A percentile compares a stretch with the other conserved stretches of the same genome.
Conservation (phyloP, 2,329 filamentous ascomycete genomes). For the Colletotrichum sp. region DNA sequence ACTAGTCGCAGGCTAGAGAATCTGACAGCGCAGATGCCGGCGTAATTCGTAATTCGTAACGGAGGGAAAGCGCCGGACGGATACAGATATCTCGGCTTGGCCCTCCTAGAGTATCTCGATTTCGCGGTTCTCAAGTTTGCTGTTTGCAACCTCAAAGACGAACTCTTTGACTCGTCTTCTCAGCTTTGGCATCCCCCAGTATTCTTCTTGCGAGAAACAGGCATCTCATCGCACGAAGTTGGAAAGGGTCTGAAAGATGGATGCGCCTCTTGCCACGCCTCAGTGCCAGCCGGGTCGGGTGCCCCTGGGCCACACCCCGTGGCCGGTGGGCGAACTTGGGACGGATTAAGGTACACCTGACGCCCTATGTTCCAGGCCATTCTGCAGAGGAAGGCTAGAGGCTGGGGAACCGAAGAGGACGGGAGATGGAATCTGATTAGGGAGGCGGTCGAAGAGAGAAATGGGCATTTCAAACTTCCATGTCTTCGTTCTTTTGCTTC, state of each 20-base stretch:
- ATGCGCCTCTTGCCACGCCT: slow-evolving; percentile 5
- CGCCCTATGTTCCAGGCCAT: neutral
- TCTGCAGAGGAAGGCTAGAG: neutral
- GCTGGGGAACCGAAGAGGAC: neutral
- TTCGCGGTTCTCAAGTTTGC: neutral
- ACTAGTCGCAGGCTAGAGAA: neutral
- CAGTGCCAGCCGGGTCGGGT: neutral
- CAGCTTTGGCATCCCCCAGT: neutral
- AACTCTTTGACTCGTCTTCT: neutral
- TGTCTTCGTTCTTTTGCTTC: neutral
- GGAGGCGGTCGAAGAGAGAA: neutral
- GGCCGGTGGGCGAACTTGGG: neutral
- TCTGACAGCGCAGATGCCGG: slow-evolving; percentile 3
- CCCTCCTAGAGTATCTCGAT: neutral
- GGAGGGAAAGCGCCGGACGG: neutral
- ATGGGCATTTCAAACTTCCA: neutral
- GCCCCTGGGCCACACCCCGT: neutral
- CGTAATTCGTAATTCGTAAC: neutral
- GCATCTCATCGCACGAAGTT: neutral
- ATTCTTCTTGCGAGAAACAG: neutral
- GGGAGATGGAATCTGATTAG: neutral
- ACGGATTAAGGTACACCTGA: slow-evolving; percentile 8
- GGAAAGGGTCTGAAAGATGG: neutral
- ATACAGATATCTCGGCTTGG: neutral
- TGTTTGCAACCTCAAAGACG: neutral